These are phyloP conservation scores for Physaria fendleri DNA, from an alignment of 345 rosid genomes.

Conservation along the genomic window DNA sequence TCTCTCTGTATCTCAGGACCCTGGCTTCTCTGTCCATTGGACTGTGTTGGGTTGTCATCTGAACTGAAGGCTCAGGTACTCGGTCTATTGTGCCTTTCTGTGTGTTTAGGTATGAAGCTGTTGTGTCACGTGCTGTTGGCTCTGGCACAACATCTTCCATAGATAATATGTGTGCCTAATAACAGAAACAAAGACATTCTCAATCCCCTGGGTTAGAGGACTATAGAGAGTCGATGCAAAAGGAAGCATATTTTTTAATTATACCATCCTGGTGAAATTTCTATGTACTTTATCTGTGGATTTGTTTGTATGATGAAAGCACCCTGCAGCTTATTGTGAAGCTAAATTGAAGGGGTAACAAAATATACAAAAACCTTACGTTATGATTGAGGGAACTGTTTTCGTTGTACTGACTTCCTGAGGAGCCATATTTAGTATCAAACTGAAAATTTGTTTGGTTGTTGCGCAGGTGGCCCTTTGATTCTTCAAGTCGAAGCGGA, in stretches of 20 bases:
- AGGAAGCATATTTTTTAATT: neutral
- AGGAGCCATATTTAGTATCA: slow-evolving; percentile 42
- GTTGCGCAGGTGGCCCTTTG: slow-evolving; percentile 35
- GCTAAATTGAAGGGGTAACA: neutral
- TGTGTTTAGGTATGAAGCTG: slow-evolving; percentile 39
- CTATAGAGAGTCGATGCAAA: slow-evolving; percentile 22
- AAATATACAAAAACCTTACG: slow-evolving; percentile 40
- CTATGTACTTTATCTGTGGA: too few species aligned
- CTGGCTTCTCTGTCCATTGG: slow-evolving; percentile 89
- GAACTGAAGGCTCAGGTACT: slow-evolving; percentile 42
- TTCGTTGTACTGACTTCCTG: slow-evolving; percentile 41
- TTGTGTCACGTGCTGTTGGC: slow-evolving; percentile 42
- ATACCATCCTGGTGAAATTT: neutral
- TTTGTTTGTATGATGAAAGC: too few species aligned
- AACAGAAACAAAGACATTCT: slow-evolving; percentile 24
- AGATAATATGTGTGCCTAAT: slow-evolving; percentile 60
- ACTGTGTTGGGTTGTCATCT: slow-evolving; percentile 56
- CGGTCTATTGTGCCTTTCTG: slow-evolving; percentile 53
- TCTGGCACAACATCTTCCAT: slow-evolving; percentile 69
- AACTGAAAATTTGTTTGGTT: slow-evolving; percentile 37
- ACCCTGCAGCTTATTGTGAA: too few species aligned
- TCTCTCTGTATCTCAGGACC: slow-evolving; percentile 86
- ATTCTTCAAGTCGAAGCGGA: slow-evolving; percentile 48
- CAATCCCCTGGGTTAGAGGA: slow-evolving; percentile 20
- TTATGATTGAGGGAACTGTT: slow-evolving; percentile 38